Conservation (phyloP, 1,284 basidiomycete genomes). For the Singerocomus rubriflavus region DNA sequence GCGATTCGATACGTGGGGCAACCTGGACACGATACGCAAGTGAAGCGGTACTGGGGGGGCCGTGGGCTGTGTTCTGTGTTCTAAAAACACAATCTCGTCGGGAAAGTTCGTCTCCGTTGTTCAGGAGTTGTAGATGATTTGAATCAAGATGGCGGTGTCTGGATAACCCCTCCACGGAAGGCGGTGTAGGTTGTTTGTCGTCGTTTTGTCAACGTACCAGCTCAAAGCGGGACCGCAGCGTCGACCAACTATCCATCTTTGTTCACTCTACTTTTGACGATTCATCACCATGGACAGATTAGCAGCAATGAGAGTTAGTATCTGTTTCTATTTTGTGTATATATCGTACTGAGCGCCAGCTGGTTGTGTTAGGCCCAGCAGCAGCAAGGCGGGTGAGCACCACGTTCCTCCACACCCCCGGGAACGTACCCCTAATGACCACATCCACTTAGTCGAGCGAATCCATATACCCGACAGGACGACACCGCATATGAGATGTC, state of each 20-base stretch:
- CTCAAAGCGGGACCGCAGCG: not conserved
- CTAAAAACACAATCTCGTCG: too few species aligned
- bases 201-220: slow-evolving; percentile 15
- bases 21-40: too few species aligned
- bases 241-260: not conserved
- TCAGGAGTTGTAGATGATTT: too few species aligned
- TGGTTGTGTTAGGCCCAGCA: slow-evolving; percentile 58
- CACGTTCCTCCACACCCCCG: not conserved
- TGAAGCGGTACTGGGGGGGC: too few species aligned
- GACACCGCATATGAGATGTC: slow-evolving; percentile 67
- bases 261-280: slow-evolving; percentile 13
- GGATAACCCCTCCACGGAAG: too few species aligned
- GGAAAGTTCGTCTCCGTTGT: too few species aligned
- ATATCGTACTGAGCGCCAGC: slow-evolving; percentile 9
- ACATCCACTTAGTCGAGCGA: slow-evolving; percentile 41
- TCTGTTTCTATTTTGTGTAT: not conserved
- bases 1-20: too few species aligned
- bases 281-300: slow-evolving; percentile 67
- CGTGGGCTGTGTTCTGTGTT: too few species aligned
- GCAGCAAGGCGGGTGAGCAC: slow-evolving; percentile 46
- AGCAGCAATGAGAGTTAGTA: slow-evolving; percentile 72
- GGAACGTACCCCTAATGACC: not conserved
- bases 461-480: slow-evolving; percentile 68
- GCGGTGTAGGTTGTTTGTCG: slow-evolving; percentile 17
- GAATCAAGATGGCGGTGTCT: too few species aligned